phyloP scores from a whole-genome alignment of 2,329 filamentous ascomycete species.

The Periconia digitata region DNA sequence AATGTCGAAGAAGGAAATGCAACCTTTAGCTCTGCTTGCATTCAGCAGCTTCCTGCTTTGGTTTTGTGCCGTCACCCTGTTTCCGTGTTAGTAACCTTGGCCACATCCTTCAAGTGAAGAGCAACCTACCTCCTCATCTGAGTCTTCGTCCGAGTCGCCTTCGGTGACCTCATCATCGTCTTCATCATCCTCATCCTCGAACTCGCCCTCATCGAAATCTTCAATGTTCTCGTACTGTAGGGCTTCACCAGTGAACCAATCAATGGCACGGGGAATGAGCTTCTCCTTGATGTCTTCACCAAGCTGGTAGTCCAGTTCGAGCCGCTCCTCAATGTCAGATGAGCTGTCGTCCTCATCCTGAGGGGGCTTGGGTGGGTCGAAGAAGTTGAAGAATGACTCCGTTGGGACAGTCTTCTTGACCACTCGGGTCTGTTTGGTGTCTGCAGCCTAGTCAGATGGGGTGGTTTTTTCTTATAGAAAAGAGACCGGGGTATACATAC shows the following conservation, averaged over 20 bases:
- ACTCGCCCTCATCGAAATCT: slow-evolving; percentile 78
- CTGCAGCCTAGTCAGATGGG: slow-evolving; percentile 51
- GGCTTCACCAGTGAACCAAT: slow-evolving; percentile 99
- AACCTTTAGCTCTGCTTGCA: slow-evolving; percentile 47
- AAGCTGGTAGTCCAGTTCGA: slow-evolving; percentile 97
- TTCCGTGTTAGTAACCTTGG: slow-evolving; percentile 8
- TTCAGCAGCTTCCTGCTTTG: slow-evolving; percentile 49
- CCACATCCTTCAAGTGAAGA: not conserved
- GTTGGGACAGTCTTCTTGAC: slow-evolving; percentile 99
- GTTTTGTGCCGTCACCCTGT: slow-evolving; percentile 47
- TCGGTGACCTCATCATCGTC: slow-evolving; percentile 85
- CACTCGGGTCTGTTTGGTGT: slow-evolving; percentile 98
- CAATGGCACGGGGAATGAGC: slow-evolving; percentile 94
- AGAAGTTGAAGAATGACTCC: slow-evolving; percentile 98
- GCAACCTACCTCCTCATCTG: slow-evolving; percentile 43
- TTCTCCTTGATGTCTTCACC: slow-evolving; percentile 99
- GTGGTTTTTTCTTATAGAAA: too few species aligned
- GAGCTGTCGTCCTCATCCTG: slow-evolving; percentile 76
- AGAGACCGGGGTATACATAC: slow-evolving; percentile 56
- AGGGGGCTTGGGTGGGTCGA: slow-evolving; percentile 89
- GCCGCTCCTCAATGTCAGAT: slow-evolving; percentile 92
- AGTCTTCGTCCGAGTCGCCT: slow-evolving; percentile 56
- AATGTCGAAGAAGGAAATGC: slow-evolving; percentile 11
- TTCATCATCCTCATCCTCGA: slow-evolving; percentile 89
- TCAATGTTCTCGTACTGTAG: slow-evolving; percentile 94